Evolutionary conservation across 2,329 filamentous ascomycete species (phyloP), one percentile per base, ranked within the genome.

Genomic region (Fusarium sarcochroum): DNA sequence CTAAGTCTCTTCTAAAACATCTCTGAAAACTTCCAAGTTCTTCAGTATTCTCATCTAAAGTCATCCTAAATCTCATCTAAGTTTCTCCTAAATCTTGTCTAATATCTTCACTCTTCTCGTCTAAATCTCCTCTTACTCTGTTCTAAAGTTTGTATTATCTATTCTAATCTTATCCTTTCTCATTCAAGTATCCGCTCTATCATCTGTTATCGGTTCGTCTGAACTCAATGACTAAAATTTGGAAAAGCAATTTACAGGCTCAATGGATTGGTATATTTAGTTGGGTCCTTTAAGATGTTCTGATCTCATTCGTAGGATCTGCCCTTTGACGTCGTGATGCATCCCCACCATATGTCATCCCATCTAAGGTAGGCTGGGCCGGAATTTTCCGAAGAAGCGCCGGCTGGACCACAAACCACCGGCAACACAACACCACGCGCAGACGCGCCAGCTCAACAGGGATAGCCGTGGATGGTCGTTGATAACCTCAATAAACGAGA

Each of bases 351-450:
- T 66, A 42, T 66, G 50, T 49, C 62, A 65, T 68, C 45, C 55
- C 48, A 55, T 55, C 20, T 46, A 13, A 48, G 53, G 25, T 34
- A 53, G 6, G 15, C 9, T 34, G 7, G 47, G 17, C 44, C 41
- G 17, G 35, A 30, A 49, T 66, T 46, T 57, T 55, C 66, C 66
- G 66, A 69, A 44, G 66, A 69, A 55, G 23, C 17, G 20, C 66
- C 65, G 66, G 50, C 40, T 21, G 55, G 58, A 63, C 30, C 53
- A 65, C 27, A 40, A 55, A 57, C 46, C 40, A 32, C 18, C 27
- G 38, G 40, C 35, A 52, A 34, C 42, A 40, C 30, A 65, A 47
- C 47, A 50, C 14, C 21, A 25, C 6, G 40, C 27, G 18, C 15
- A 58, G 27, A 49, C 20, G 23, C 27, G 47, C 46, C 52, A 35